These are phyloP conservation scores for Westerdykella ornata DNA, from an alignment of 2,329 filamentous ascomycete species.

Conservation along the genomic window DNA sequence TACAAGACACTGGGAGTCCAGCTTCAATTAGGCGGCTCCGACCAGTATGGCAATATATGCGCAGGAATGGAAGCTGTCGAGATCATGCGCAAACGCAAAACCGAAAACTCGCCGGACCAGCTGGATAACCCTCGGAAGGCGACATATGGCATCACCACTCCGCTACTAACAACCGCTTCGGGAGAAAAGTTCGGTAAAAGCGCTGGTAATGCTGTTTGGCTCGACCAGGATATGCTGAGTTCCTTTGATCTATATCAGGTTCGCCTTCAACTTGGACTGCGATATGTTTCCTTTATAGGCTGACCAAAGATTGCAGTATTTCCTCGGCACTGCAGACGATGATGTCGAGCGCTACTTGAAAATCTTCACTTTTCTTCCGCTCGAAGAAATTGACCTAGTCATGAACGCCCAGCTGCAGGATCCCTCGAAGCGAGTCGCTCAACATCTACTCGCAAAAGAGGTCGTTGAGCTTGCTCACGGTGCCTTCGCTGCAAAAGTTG, in stretches of 20 bases:
- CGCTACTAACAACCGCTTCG: slow-evolving; percentile 75
- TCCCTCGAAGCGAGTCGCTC: slow-evolving; percentile 67
- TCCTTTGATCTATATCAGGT: slow-evolving; percentile 78
- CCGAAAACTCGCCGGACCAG: slow-evolving; percentile 7
- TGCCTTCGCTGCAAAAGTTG: slow-evolving; percentile 53
- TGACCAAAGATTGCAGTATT: slow-evolving; percentile 55
- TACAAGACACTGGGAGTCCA: slow-evolving; percentile 63
- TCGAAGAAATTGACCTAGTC: slow-evolving; percentile 57
- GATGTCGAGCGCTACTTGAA: slow-evolving; percentile 78
- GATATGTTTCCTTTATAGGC: background rate
- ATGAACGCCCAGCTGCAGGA: slow-evolving; percentile 63
- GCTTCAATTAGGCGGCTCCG: slow-evolving; percentile 88
- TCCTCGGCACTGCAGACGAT: slow-evolving; percentile 72
- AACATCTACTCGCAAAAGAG: slow-evolving; percentile 76
- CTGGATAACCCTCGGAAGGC: slow-evolving; percentile 33
- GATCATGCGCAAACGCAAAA: slow-evolving; percentile 51
- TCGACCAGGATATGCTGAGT: slow-evolving; percentile 73
- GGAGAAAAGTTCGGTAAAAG: slow-evolving; percentile 94
- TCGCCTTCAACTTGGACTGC: slow-evolving; percentile 11
- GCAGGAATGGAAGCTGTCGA: slow-evolving; percentile 83
- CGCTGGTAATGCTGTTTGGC: slow-evolving; percentile 88
- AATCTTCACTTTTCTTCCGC: slow-evolving; percentile 81
- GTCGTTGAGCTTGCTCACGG: slow-evolving; percentile 78
- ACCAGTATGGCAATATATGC: slow-evolving; percentile 95
- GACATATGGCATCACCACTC: slow-evolving; percentile 83